These are phyloP conservation scores for Scytalidium lignicola DNA, from an alignment of 2,329 filamentous ascomycete species.

Conservation along the genomic window DNA sequence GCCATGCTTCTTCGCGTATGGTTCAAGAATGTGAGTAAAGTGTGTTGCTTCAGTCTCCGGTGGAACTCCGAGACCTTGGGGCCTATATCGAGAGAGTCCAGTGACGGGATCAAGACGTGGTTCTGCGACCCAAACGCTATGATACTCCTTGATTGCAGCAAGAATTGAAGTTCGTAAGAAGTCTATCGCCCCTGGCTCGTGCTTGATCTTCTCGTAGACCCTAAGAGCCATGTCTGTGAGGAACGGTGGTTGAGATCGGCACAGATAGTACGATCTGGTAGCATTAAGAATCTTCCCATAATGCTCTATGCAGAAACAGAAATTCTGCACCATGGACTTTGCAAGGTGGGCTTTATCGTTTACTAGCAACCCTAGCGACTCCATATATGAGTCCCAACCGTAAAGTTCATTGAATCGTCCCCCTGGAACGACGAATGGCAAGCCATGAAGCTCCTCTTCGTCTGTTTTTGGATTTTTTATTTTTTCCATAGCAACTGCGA, in stretches of 20 bases:
- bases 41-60: constrained; percentile 52
- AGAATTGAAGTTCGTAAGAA: constrained; percentile 77
- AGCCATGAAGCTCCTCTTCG: constrained; percentile 66
- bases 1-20: constrained; percentile 51
- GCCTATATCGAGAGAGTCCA: constrained; percentile 47
- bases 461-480: constrained; percentile 61
- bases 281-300: constrained; percentile 98
- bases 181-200: constrained; percentile 72
- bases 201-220: constrained; percentile 89
- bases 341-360: constrained; percentile 82
- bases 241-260: constrained; percentile 91
- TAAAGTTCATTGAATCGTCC: constrained; percentile 98
- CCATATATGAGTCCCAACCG: constrained; percentile 99
- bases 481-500: constrained; percentile 87
- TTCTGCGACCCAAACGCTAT: constrained; percentile 25
- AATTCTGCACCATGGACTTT: constrained; percentile 93
- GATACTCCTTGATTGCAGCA: constrained; percentile 79
- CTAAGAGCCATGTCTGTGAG: constrained; percentile 94
- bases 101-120: constrained; percentile 44
- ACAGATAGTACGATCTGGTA: constrained; percentile 92
- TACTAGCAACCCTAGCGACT: constrained; percentile 80
- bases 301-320: constrained; percentile 96
- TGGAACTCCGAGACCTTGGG: constrained; percentile 47
- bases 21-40: constrained; percentile 38
- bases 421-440: constrained; percentile 95